Percentiles rank a stretch among this genome's conserved stretches.
phyloP scores from a whole-genome alignment of 148 eudicot species.

The Hydrangea macrophylla region DNA sequence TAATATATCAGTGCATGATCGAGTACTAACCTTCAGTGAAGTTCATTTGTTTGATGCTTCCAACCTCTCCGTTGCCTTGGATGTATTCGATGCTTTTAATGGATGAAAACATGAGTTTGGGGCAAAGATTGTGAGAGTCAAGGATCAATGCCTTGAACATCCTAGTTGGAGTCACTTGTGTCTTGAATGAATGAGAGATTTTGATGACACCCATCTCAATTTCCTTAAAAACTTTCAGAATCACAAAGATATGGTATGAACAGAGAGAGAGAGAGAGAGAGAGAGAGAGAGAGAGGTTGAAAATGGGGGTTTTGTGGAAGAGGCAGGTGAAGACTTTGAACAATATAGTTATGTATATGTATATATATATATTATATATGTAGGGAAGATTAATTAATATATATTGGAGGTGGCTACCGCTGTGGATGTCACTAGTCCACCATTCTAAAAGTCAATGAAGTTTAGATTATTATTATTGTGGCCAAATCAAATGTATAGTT shows the following conservation, averaged over 20 bases:
- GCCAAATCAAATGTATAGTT: too few species aligned
- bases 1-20: not conserved
- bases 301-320: not conserved
- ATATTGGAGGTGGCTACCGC: not conserved
- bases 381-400: not conserved
- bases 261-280: not conserved
- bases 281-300: not conserved
- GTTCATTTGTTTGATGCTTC: slow-evolving; percentile 27
- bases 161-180: slow-evolving; percentile 22
- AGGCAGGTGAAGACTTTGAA: not conserved
- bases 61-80: slow-evolving; percentile 24
- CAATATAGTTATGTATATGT: not conserved
- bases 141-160: slow-evolving; percentile 27
- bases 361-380: not conserved
- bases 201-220: slow-evolving; percentile 25
- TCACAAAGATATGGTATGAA: not conserved
- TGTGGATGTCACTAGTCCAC: too few species aligned
- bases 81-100: slow-evolving; percentile 20
- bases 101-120: slow-evolving; percentile 17
- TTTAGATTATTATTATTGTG: too few species aligned
- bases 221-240: not conserved
- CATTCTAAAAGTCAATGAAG: too few species aligned
- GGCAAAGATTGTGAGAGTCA: slow-evolving; percentile 16
- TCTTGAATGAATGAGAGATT: slow-evolving; percentile 15
- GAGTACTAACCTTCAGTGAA: slow-evolving; percentile 20